phyloP scores from a whole-genome alignment of 1,284 basidiomycete genomes.

The Vanrija humicola region DNA sequence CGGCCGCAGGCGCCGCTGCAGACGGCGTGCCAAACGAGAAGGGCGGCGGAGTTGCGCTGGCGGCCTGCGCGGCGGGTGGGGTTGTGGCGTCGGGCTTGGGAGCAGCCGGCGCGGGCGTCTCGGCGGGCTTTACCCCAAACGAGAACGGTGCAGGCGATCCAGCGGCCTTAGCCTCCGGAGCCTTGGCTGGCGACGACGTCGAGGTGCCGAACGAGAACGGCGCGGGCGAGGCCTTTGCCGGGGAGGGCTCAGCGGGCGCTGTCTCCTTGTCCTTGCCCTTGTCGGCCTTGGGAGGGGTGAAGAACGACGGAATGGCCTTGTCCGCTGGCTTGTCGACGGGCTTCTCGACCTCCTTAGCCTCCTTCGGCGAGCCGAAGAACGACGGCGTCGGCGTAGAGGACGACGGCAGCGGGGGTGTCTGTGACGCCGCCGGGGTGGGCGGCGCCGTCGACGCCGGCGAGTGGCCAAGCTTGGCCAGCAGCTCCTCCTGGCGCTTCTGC shows the following conservation, averaged over 20 bases:
- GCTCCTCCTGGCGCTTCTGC: conserved; percentile 15
- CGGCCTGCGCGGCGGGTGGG: not conserved
- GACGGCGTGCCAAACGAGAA: conserved; percentile 2
- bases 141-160: not conserved
- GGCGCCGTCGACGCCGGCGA: not conserved
- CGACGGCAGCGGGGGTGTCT: not conserved
- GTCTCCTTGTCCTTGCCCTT: not conserved
- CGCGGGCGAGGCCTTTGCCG: not conserved
- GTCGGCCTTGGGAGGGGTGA: not conserved
- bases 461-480: conserved; percentile 12
- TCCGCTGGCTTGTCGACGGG: no score
- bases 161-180: not conserved
- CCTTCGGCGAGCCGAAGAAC: not conserved
- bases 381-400: not conserved
- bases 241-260: not conserved
- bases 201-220: not conserved
- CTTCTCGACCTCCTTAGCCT: not conserved
- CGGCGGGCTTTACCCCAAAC: conserved; percentile 1
- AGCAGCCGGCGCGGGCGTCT: not conserved
- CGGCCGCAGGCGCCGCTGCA: not conserved
- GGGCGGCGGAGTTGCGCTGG: not conserved
- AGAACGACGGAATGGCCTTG: not conserved
- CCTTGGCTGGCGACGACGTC: not conserved
- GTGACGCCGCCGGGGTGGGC: not conserved
- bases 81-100: no score